These are phyloP conservation scores for Alnus glutinosa DNA, from an alignment of 306 rosid genomes.

Conservation along the genomic window DNA sequence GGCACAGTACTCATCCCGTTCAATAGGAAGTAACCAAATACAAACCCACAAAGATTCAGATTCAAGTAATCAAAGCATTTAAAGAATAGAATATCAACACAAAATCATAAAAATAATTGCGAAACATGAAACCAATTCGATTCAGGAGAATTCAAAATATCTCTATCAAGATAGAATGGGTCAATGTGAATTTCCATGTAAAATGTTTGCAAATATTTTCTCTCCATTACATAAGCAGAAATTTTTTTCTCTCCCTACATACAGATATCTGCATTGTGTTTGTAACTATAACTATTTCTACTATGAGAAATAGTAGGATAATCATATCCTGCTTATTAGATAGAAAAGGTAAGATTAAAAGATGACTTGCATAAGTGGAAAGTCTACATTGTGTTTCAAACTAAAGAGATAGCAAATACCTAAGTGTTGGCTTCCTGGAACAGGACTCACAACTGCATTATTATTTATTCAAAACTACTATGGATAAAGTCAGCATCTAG, in stretches of 20 bases:
- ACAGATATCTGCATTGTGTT: background rate
- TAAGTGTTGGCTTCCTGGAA: conserved; percentile 1
- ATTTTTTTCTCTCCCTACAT: too few species aligned
- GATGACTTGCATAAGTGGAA: background rate
- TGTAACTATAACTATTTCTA: background rate
- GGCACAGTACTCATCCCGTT: background rate
- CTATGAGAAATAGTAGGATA: too few species aligned
- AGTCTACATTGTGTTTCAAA: background rate
- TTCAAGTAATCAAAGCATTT: background rate
- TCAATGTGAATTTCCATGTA: too few species aligned
- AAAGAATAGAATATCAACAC: background rate
- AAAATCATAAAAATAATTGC: background rate
- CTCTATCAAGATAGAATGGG: too few species aligned
- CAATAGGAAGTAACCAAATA: background rate
- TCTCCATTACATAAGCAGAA: too few species aligned
- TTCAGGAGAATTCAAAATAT: background rate
- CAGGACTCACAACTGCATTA: conserved; percentile 2
- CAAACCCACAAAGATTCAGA: background rate
- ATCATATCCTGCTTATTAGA: background rate
- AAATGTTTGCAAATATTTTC: background rate
- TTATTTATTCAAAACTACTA: conserved; percentile 1
- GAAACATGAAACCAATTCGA: background rate
- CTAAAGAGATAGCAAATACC: background rate
- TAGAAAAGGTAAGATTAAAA: background rate
- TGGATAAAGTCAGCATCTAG: conserved; percentile 5